These are phyloP conservation scores for Chenopodium album DNA, from an alignment of 148 eudicot genomes.

Conservation along the genomic window DNA sequence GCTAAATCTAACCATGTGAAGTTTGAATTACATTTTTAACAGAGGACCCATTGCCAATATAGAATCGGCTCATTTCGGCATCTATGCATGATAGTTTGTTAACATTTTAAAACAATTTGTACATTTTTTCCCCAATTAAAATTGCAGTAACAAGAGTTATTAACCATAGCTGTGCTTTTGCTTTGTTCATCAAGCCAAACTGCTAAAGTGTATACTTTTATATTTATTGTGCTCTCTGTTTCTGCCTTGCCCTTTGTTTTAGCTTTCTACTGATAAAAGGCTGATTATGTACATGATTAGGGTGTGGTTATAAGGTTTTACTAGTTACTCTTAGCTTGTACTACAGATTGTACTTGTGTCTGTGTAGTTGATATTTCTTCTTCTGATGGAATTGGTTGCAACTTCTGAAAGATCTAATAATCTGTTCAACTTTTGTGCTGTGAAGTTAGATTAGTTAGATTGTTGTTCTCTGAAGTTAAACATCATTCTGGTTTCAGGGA, in stretches of 20 bases:
- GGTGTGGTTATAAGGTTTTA: not conserved
- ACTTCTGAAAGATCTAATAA: not conserved
- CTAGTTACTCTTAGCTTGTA: not conserved
- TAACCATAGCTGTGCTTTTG: not conserved
- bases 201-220: not conserved
- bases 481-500: slow-evolving; percentile 52
- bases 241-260: not conserved
- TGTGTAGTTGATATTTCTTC: not conserved
- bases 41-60: not conserved
- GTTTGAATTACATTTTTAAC: not conserved
- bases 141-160: too few species aligned
- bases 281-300: not conserved
- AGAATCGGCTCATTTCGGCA: not conserved
- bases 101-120: too few species aligned
- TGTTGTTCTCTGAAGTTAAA: not conserved
- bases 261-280: not conserved
- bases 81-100: not conserved
- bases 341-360: not conserved
- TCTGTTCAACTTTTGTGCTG: not conserved
- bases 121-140: too few species aligned
- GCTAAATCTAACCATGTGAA: not conserved
- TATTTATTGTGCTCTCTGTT: not conserved
- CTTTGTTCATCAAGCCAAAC: not conserved
- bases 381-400: not conserved
- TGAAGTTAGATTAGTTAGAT: not conserved